A percentile compares a stretch with the other conserved stretches of the same genome.
Conservation (phyloP, 176 grass and related monocot genomes). For the Poa annua region DNA sequence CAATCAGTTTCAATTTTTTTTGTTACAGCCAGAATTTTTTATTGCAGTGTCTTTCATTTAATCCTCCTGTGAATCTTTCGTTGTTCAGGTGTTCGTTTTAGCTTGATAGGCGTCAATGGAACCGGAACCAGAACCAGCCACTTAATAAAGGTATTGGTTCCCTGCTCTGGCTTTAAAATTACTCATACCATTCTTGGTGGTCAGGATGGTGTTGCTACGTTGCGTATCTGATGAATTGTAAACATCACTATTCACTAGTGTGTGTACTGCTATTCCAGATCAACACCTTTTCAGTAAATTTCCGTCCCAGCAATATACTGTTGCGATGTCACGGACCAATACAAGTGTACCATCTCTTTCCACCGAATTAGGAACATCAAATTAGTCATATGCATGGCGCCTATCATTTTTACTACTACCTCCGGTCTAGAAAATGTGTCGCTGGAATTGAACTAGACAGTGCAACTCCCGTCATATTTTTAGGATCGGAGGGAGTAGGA, state of each 20-base stretch:
- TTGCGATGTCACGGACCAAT: background rate
- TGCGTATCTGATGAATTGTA: background rate
- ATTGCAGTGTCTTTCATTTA: background rate
- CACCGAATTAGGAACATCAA: background rate
- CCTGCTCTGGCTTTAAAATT: background rate
- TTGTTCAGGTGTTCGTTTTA: constrained; percentile 45
- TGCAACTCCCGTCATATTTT: too few relatives aligned
- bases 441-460: too few relatives aligned
- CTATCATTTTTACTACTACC: background rate
- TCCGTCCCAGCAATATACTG: background rate
- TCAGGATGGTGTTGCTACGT: background rate
- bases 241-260: background rate
- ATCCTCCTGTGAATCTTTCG: background rate
- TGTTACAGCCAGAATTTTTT: background rate
- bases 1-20: too few relatives aligned
- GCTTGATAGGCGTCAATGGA: background rate
- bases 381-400: background rate
- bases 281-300: background rate
- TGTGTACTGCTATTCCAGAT: background rate
- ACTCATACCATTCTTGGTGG: background rate
- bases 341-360: constrained; percentile 5
- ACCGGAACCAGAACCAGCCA: background rate
- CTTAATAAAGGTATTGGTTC: constrained; percentile 36
- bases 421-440: too few relatives aligned
- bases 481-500: too few relatives aligned